Base-by-base conservation (phyloP, 441 rosid species). In the Corymbia citriodora region DNA sequence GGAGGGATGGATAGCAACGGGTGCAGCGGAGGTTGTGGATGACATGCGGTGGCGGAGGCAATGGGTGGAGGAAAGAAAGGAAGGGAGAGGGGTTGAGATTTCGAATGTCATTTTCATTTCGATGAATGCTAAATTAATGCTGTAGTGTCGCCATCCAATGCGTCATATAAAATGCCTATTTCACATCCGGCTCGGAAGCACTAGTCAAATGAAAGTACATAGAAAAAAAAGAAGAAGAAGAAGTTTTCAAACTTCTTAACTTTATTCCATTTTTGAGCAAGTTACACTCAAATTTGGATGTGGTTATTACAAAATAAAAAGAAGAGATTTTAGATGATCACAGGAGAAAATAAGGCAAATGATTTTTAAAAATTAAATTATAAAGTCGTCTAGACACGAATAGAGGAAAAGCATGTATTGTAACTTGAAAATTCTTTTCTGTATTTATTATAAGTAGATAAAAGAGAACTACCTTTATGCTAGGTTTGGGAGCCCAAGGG, bases 361-460 rank as follows among this genome's bases (percentile, higher is more conserved):
- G 40, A 31, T 57, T 63, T 63, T 63, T 29, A 7, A 63, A 63
- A 63, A 14, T 68, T 0, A 11, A 16, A 11, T n/a, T n/a, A 31
- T 16, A 31, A 68, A 16, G 40, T 8, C 11, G 0, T 15, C n/a
- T 65, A 3, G 1, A n/a, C 6, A 6, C 6, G 9, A 31, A 15
- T 0, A 1, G 11, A 61, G n/a, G 3, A 31, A 68, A 15, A 12
- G 3, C 8, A 68, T 7, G 1, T 1, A 14, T 9, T 1, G 12
- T 8, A 31, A 31, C 21, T 68, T 31, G 19, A 55, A 55, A 9
- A 55, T 55, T 55, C 21, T 55, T 55, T 55, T 55, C 4, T 19
- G 59, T 19, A 8, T 40, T 40, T 40, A 40, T 40, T 29, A 63
- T 29, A 29, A 29, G 4, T 29, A 2, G 17, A 63, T 27, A 63